phyloP scores from a whole-genome alignment of 805 yeast genomes.

The Candida boleticola region DNA sequence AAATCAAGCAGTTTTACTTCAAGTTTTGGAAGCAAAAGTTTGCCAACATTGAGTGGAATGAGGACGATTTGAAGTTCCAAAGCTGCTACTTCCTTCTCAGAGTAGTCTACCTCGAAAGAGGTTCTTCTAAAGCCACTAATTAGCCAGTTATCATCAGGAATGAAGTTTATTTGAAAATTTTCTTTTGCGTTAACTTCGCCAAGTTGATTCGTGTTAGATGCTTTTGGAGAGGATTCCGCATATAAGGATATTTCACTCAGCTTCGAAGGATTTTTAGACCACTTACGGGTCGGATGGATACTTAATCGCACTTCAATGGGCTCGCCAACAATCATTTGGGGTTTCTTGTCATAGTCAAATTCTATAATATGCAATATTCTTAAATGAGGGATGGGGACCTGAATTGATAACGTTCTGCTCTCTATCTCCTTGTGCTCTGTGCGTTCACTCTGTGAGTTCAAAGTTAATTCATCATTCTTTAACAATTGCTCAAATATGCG shows the following conservation, averaged over 20 bases:
- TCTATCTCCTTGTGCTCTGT: not conserved
- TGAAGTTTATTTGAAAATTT: constrained; percentile 46
- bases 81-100: constrained; percentile 8
- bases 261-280: constrained; percentile 29
- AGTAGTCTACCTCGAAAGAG: constrained; percentile 39
- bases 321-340: constrained; percentile 60
- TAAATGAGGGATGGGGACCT: constrained; percentile 62
- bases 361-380: constrained; percentile 61
- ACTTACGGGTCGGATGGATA: constrained; percentile 44
- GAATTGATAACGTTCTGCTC: constrained; percentile 37
- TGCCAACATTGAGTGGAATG: constrained; percentile 77
- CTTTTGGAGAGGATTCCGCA: constrained; percentile 25
- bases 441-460: not conserved
- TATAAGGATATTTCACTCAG: constrained; percentile 11
- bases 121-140: constrained; percentile 68
- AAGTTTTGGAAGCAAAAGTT: constrained; percentile 63
- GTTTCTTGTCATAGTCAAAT: constrained; percentile 34
- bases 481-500: not conserved
- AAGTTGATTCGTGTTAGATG: not conserved
- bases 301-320: constrained; percentile 48
- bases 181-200: constrained; percentile 7
- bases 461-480: not conserved
- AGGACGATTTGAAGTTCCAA: constrained; percentile 42
- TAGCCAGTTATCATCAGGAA: constrained; percentile 72
- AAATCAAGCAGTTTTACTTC: constrained; percentile 31